Conservation (phyloP, 1,139 yeast species). For the Debaryomyces udenii region DNA sequence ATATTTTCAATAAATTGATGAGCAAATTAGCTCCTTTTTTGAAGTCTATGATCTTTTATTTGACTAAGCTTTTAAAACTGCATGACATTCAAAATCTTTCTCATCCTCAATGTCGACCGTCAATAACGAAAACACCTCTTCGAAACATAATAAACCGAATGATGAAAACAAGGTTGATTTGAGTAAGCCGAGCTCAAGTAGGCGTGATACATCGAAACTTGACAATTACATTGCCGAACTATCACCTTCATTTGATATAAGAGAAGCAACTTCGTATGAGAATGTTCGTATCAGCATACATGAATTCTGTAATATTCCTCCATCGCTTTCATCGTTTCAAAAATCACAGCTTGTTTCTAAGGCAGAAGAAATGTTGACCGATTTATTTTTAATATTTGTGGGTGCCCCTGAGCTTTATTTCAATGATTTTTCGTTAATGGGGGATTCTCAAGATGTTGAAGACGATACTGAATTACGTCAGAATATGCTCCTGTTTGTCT, state of each 20-base stretch:
- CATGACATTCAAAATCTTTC: slow-evolving; percentile 18
- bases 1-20: slow-evolving; percentile 29
- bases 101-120: slow-evolving; percentile 3
- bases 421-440: slow-evolving; percentile 32
- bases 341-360: slow-evolving; percentile 16
- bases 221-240: slow-evolving; percentile 2
- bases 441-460: slow-evolving; percentile 18
- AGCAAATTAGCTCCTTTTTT: slow-evolving; percentile 24
- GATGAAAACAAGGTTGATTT: not conserved
- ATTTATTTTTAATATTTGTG: slow-evolving; percentile 38
- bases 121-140: not conserved
- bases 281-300: not conserved
- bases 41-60: slow-evolving; percentile 34
- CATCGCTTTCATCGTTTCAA: slow-evolving; percentile 1
- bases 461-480: slow-evolving; percentile 17
- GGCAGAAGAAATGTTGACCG: slow-evolving; percentile 41
- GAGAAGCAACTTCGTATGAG: not conserved
- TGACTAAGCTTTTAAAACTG: slow-evolving; percentile 32
- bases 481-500: slow-evolving; percentile 26
- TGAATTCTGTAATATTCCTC: not conserved
- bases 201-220: not conserved
- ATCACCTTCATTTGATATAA: slow-evolving; percentile 1
- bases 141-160: not conserved
- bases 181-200: not conserved
- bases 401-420: slow-evolving; percentile 41